A percentile compares a stretch with the other conserved stretches of the same genome.
Conservation (phyloP, 352 stramenopile genomes). For the Phytopythium oedochilum region DNA sequence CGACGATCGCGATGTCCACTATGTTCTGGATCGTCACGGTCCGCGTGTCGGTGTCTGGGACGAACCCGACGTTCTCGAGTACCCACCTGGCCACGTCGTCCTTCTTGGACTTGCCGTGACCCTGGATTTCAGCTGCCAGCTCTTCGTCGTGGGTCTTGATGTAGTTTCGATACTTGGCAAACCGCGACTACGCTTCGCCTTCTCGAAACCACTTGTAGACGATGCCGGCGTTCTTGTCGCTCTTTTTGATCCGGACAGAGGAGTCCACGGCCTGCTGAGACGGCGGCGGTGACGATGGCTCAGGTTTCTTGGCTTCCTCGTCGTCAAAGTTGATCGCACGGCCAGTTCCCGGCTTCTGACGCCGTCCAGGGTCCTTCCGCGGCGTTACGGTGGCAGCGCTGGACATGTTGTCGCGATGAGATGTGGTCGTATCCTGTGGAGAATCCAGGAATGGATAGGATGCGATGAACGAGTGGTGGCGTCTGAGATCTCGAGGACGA, state of each 20-base stretch:
- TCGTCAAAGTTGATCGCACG: neutral
- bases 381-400: neutral
- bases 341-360: neutral
- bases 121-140: neutral
- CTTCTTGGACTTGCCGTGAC: neutral
- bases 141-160: conserved; percentile 11
- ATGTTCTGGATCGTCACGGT: neutral
- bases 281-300: neutral
- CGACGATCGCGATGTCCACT: neutral
- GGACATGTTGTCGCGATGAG: neutral
- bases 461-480: too few relatives aligned
- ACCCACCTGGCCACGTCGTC: neutral
- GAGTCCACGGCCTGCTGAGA: neutral
- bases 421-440: too few relatives aligned
- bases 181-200: neutral
- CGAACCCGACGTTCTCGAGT: neutral
- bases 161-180: conserved; percentile 2
- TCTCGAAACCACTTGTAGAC: neutral
- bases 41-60: neutral
- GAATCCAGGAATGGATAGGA: too few relatives aligned
- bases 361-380: neutral
- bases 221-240: conserved; percentile 2
- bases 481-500: too few relatives aligned
- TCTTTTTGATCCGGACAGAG: neutral
- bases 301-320: too few relatives aligned